A percentile compares a stretch with the other conserved stretches of the same genome.
These are phyloP conservation scores for Pholiota molesta DNA, from an alignment of 768 basidiomycete species.

Conservation along the genomic window DNA sequence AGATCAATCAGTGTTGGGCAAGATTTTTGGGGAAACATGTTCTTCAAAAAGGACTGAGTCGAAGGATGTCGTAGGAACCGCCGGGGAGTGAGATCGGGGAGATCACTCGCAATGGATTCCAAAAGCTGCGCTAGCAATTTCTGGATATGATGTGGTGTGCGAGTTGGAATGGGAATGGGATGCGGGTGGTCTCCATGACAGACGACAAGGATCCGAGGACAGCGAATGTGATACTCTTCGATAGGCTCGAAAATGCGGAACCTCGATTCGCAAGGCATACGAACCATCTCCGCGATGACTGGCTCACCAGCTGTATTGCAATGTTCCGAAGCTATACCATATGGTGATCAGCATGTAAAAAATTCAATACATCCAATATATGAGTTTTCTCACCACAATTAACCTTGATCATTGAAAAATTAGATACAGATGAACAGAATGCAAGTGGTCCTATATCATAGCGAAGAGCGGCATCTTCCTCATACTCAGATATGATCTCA, in stretches of 20 bases:
- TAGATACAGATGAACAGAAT: too few species aligned
- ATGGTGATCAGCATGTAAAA: too few species aligned
- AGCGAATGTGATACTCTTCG: neutral
- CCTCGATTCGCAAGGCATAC: conserved; percentile 2
- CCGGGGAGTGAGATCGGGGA: conserved; percentile 17
- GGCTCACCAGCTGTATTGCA: neutral
- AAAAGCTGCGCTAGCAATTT: conserved; percentile 1
- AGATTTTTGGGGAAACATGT: neutral
- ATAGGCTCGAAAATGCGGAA: conserved; percentile 11
- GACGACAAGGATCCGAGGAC: conserved; percentile 18
- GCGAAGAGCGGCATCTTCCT: too few species aligned
- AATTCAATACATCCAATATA: too few species aligned
- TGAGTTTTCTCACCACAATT: too few species aligned
- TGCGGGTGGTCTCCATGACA: conserved; percentile 22
- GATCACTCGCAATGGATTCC: neutral
- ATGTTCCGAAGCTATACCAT: conserved; percentile 6
- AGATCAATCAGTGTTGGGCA: conserved; percentile 11
- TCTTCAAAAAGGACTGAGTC: neutral
- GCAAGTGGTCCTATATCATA: too few species aligned
- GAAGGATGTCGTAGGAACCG: conserved; percentile 12
- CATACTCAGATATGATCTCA: too few species aligned
- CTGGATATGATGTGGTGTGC: conserved; percentile 19
- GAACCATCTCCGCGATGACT: neutral
- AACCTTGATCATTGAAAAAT: too few species aligned
- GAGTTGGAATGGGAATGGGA: conserved; percentile 23